These are phyloP conservation scores for Sporisorium iseilematis-ciliati DNA, from an alignment of 1,284 basidiomycete genomes.

Conservation along the genomic window DNA sequence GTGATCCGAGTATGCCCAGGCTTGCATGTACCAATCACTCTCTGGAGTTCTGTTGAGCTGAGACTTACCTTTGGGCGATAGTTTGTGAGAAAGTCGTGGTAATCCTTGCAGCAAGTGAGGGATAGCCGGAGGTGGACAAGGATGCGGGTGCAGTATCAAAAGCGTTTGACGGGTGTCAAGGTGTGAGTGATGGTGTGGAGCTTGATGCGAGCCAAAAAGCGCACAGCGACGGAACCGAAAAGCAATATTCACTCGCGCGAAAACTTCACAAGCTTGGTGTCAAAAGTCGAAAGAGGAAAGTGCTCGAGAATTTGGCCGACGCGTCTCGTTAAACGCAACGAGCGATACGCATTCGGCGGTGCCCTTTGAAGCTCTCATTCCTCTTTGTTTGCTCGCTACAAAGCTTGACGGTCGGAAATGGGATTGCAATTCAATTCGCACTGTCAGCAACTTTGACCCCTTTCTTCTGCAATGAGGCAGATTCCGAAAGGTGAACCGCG, in stretches of 20 bases:
- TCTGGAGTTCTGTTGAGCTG: not conserved
- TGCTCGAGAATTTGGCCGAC: not conserved
- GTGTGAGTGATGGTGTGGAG: not conserved
- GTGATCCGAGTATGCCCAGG: too few relatives aligned
- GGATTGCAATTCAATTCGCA: too few relatives aligned
- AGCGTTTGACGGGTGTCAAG: not conserved
- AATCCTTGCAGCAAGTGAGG: constrained; percentile 1
- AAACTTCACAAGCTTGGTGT: not conserved
- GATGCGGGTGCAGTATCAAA: not conserved
- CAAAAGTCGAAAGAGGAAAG: too few relatives aligned
- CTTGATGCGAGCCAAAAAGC: not conserved
- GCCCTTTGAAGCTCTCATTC: not conserved
- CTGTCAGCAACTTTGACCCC: too few relatives aligned
- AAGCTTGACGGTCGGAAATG: too few relatives aligned
- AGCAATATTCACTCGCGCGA: not conserved
- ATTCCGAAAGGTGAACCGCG: too few relatives aligned
- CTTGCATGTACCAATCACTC: not conserved
- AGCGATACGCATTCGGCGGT: constrained; percentile 14
- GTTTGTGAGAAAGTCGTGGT: not conserved
- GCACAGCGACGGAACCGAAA: constrained; percentile 6
- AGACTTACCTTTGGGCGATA: constrained; percentile 5
- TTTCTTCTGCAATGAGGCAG: too few relatives aligned
- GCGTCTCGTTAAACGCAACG: constrained; percentile 4
- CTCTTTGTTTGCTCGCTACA: not conserved
- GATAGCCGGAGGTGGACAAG: not conserved